Conservation (phyloP, 441 rosid genomes). For the Pelargonium australe region DNA sequence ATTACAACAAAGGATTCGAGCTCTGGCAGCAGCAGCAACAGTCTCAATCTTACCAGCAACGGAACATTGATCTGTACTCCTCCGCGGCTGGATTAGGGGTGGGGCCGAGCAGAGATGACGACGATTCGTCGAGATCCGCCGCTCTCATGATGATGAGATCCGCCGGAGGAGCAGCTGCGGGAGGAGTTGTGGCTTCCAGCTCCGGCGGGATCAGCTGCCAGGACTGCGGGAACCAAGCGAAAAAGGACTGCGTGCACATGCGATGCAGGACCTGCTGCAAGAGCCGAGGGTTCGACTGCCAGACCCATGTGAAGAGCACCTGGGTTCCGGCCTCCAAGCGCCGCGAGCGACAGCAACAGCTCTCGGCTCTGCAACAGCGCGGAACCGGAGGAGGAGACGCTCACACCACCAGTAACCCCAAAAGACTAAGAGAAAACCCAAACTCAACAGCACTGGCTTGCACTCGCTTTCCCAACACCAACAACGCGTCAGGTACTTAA, state of each 20-base stretch:
- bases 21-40: constrained; percentile 60
- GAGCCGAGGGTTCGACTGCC: constrained; percentile 81
- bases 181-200: neutral
- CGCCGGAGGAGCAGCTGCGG: constrained; percentile 22
- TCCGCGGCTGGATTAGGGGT: constrained; percentile 41
- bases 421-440: constrained; percentile 55
- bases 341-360: constrained; percentile 66
- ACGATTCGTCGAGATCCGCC: constrained; percentile 44
- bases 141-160: constrained; percentile 45
- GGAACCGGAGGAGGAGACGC: too few species aligned
- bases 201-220: constrained; percentile 48
- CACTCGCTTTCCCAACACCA: constrained; percentile 32
- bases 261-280: constrained; percentile 92
- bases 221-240: constrained; percentile 42
- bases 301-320: constrained; percentile 83
- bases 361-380: constrained; percentile 23
- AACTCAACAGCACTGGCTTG: too few species aligned
- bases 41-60: too few species aligned
- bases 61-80: constrained; percentile 49
- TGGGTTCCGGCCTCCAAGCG: constrained; percentile 89
- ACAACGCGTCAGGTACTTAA: constrained; percentile 34
- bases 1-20: constrained; percentile 49
- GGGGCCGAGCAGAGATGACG: neutral
- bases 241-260: constrained; percentile 73
- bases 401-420: constrained; percentile 14